Percentiles rank a stretch among this genome's conserved stretches.
phyloP scores from a whole-genome alignment of 2,329 filamentous ascomycete genomes.

The Penicillium hordei region DNA sequence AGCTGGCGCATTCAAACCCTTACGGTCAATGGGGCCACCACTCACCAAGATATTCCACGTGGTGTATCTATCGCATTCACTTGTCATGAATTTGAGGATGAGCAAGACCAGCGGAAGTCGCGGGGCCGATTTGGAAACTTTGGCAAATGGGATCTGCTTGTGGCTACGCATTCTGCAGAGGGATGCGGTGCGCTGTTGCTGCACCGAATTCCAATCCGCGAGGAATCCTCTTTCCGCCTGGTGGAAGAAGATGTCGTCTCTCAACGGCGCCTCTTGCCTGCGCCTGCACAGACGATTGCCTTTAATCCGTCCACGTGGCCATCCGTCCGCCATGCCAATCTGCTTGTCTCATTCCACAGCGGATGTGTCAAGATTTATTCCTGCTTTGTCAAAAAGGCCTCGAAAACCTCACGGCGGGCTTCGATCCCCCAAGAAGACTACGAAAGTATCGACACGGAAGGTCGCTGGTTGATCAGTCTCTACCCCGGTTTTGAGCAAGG shows the following conservation, averaged over 20 bases:
- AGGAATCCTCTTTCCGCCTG: conserved; percentile 29
- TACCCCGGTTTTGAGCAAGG: conserved; percentile 43
- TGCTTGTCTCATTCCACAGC: conserved; percentile 56
- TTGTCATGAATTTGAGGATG: conserved; percentile 36
- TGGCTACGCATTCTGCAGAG: conserved; percentile 49
- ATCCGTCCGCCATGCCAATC: conserved; percentile 52
- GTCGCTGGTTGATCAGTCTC: conserved; percentile 47
- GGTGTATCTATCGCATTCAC: conserved; percentile 57
- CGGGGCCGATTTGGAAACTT: conserved; percentile 28
- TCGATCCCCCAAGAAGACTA: conserved; percentile 33
- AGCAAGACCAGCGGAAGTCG: conserved; percentile 32
- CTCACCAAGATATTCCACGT: conserved; percentile 53
- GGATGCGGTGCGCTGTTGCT: conserved; percentile 47
- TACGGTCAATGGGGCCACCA: conserved; percentile 47
- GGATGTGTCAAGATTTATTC: conserved; percentile 60
- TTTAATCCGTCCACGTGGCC: conserved; percentile 58
- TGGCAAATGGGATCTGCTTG: conserved; percentile 45
- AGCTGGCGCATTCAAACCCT: conserved; percentile 49
- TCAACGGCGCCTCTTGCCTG: conserved; percentile 50
- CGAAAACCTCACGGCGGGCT: conserved; percentile 29
- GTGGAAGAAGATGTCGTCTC: conserved; percentile 43
- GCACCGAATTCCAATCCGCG: conserved; percentile 43
- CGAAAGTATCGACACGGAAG: conserved; percentile 36
- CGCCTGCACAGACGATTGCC: conserved; percentile 51
- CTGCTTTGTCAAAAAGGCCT: conserved; percentile 42